Evolutionary conservation across 2,329 filamentous ascomycete species (phyloP).

Genomic region (Pestalotiopsis sp.): DNA sequence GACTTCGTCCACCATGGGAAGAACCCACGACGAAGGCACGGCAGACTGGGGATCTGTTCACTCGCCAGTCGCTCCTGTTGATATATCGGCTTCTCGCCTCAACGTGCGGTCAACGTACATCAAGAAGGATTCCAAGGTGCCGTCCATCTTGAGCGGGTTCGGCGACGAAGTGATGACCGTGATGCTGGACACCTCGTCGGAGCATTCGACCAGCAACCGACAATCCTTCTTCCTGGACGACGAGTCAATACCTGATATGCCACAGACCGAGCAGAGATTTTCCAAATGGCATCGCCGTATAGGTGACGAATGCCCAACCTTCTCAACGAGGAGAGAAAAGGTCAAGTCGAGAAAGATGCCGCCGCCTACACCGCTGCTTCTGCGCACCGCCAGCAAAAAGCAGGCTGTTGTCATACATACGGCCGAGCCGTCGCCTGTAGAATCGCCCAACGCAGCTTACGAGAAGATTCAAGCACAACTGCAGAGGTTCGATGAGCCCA

Average conservation of each 20-base stretch:
- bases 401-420: slow-evolving; percentile 47
- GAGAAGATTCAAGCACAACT: slow-evolving; percentile 56
- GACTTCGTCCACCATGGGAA: slow-evolving; percentile 39
- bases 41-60: slow-evolving; percentile 55
- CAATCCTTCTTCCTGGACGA: slow-evolving; percentile 32
- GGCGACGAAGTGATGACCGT: slow-evolving; percentile 43
- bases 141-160: slow-evolving; percentile 11
- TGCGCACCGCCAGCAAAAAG: slow-evolving; percentile 45
- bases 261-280: slow-evolving; percentile 18
- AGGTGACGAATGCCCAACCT: slow-evolving; percentile 61
- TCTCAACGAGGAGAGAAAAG: slow-evolving; percentile 55
- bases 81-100: slow-evolving; percentile 44
- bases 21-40: slow-evolving; percentile 42
- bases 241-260: slow-evolving; percentile 20
- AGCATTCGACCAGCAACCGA: slow-evolving; percentile 23
- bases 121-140: slow-evolving; percentile 24
- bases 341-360: slow-evolving; percentile 53
- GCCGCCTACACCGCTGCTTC: slow-evolving; percentile 58
- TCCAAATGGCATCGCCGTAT: slow-evolving; percentile 57
- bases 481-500: slow-evolving; percentile 47
- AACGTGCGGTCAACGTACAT: slow-evolving; percentile 46
- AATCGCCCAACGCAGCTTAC: slow-evolving; percentile 53
- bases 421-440: slow-evolving; percentile 54
- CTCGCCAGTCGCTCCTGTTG: slow-evolving; percentile 48
- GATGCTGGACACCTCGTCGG: slow-evolving; percentile 44